Percentiles rank a stretch among this genome's conserved stretches.
These are phyloP conservation scores for Nicotiana obtusifolia DNA, from an alignment of 257 asterid genomes.

Conservation along the genomic window DNA sequence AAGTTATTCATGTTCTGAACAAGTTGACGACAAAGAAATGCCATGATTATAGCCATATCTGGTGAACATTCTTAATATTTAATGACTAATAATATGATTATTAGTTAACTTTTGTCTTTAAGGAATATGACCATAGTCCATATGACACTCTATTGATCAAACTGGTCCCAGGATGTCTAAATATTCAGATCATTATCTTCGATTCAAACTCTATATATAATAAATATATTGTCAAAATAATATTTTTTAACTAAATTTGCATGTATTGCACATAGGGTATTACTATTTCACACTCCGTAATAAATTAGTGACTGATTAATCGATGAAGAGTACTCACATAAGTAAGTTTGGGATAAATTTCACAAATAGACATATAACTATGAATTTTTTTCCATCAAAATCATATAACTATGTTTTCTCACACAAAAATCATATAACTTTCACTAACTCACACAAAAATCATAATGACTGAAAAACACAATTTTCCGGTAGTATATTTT, in stretches of 20 bases:
- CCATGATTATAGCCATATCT: slow-evolving; percentile 11
- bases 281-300: no score
- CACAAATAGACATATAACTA: no score
- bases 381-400: no score
- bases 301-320: slow-evolving; percentile 8
- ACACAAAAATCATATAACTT: no score
- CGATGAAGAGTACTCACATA: slow-evolving; percentile 20
- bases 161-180: not conserved
- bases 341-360: not conserved
- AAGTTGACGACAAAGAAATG: not conserved
- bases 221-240: no score
- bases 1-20: not conserved
- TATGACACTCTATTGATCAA: not conserved
- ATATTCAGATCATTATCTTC: not conserved
- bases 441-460: no score
- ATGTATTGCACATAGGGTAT: not conserved
- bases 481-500: no score
- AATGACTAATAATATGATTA: not conserved
- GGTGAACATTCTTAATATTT: not conserved
- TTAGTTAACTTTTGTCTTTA: not conserved
- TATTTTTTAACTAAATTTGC: not conserved
- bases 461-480: no score
- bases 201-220: not conserved
- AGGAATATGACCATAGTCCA: not conserved
- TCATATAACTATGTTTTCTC: no score